phyloP scores from a whole-genome alignment of 176 grass and related monocot genomes.

The Themeda triandra region DNA sequence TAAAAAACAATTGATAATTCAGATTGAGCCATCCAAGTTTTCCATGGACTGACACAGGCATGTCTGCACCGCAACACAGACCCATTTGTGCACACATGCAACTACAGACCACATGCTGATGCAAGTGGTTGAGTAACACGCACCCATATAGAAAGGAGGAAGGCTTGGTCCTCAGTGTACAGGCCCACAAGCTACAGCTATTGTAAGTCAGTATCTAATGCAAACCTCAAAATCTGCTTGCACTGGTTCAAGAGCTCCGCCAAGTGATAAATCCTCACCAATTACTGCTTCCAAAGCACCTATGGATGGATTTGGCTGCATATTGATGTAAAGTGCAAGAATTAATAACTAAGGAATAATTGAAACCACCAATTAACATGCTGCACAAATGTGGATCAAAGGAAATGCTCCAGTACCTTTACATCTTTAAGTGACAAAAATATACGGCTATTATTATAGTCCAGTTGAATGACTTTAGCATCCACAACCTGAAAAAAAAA shows the following conservation, averaged over 20 bases:
- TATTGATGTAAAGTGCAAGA: not conserved
- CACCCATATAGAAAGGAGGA: not conserved
- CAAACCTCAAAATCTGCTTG: constrained; percentile 81
- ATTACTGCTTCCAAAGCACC: constrained; percentile 68
- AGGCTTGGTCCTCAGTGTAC: not conserved
- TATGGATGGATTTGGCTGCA: constrained; percentile 54
- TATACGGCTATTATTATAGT: constrained; percentile 69
- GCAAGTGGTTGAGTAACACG: not conserved
- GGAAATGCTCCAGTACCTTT: constrained; percentile 39
- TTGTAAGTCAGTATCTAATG: not conserved
- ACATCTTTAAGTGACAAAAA: constrained; percentile 88
- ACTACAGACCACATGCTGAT: not conserved
- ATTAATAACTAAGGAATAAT: not conserved
- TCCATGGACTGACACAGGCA: not conserved
- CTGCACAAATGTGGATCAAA: not conserved
- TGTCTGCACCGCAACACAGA: not conserved
- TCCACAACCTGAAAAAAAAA: constrained; percentile 60
- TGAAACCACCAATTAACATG: not conserved
- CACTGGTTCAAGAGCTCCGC: constrained; percentile 61
- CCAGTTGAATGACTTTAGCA: constrained; percentile 61
- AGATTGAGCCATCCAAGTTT: not conserved
- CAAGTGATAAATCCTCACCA: constrained; percentile 58
- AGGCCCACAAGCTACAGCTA: not conserved
- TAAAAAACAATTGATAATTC: not conserved
- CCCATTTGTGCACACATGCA: not conserved